Evolutionary conservation across 2,329 filamentous ascomycete genomes (phyloP), one percentile per base, ranked within the genome.

Genomic region (Talaromyces sp.): DNA sequence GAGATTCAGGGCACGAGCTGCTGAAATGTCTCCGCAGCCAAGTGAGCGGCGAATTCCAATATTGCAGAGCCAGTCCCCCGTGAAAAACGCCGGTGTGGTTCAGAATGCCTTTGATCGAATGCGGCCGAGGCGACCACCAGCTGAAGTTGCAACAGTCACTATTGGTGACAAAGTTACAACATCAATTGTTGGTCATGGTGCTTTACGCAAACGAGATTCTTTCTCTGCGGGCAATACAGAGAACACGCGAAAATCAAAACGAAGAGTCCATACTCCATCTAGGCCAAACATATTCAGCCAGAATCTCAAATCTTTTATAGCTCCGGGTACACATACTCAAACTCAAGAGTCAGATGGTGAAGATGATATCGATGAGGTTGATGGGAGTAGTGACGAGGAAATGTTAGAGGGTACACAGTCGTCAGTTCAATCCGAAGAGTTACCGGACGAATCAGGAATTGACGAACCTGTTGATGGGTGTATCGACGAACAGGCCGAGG

Each of bases 81-180:
- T 62, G 50, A 65, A 73, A 59, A 74, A 72, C 2, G 72, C 75
- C 15, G 79, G 79, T 43, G 67, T 78, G 0, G 74, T 87, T 22
- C 80, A 82, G 53, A 84, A 80, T 66, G 84, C 84, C 1, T 86
- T 86, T 63, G 82, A 86, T 68, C 79, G 82, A 17, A 86, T 87
- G 82, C 78, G 84, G 15, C 79, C 81, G 1, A 88, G 84, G 67
- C 81, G 87, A 35, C 75, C 81, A 1, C 80, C 82, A 1, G 74
- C 80, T 28, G 85, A 89, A 65, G 76, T 86, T 53, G 88, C 89
- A 19, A 89, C 87, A 1, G 89, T 93, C 50, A 91, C 87, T 0
- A 84, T 93, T 56, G 89, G 88, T 1, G 80, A 86, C 61, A 81
- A 80, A 46, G 89, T 86, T 0, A 80, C 85, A 5, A 87, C 83